These are phyloP conservation scores for Cercospora brassicicola DNA, from an alignment of 2,329 filamentous ascomycete species.

Conservation along the genomic window DNA sequence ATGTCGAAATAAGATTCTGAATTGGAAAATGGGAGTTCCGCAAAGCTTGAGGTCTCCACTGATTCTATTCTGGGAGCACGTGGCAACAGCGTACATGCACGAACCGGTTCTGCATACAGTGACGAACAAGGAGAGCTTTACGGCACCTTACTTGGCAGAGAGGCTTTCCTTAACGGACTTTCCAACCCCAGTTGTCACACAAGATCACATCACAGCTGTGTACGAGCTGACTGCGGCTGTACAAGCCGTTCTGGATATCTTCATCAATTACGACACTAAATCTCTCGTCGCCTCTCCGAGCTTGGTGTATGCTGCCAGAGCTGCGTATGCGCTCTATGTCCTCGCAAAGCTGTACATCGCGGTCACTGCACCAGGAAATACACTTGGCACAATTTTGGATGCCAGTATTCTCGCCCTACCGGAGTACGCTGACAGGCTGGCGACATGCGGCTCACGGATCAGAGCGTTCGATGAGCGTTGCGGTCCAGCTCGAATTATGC, in stretches of 20 bases:
- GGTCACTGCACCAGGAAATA: constrained; percentile 30
- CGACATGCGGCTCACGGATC: constrained; percentile 10
- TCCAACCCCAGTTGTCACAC: constrained; percentile 28
- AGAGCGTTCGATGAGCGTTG: constrained; percentile 21
- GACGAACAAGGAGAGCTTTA: constrained; percentile 35
- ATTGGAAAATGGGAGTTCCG: constrained; percentile 32
- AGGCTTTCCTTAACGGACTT: constrained; percentile 34
- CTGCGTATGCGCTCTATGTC: constrained; percentile 31
- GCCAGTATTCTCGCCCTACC: constrained; percentile 30
- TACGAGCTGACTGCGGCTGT: constrained; percentile 27
- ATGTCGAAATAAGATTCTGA: constrained; percentile 28
- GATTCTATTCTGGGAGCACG: constrained; percentile 30
- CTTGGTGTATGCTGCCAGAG: constrained; percentile 28
- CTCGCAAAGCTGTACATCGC: constrained; percentile 35
- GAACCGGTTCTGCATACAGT: constrained; percentile 35
- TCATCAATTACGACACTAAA: constrained; percentile 16
- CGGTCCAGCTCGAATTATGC: constrained; percentile 25
- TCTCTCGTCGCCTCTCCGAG: constrained; percentile 28
- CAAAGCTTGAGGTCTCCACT: constrained; percentile 19
- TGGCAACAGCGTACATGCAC: constrained; percentile 33
- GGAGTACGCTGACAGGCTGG: constrained; percentile 32
- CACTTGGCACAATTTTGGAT: constrained; percentile 31
- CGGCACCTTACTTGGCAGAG: constrained; percentile 35
- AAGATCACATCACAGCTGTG: constrained; percentile 31
- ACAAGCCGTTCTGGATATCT: constrained; percentile 31